phyloP scores from a whole-genome alignment of 2,329 filamentous ascomycete species.

The Beauveria sp. region DNA sequence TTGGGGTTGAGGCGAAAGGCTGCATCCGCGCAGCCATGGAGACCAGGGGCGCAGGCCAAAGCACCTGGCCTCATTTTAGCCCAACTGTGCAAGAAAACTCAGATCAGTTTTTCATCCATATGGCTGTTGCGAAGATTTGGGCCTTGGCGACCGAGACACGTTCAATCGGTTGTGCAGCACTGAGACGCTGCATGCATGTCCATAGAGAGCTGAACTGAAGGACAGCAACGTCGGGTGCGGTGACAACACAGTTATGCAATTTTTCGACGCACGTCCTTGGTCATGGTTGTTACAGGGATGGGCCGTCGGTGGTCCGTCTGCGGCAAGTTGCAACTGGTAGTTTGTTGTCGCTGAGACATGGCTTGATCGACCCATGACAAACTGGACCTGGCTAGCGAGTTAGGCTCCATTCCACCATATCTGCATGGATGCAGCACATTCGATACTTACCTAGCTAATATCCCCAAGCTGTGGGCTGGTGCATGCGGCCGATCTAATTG shows the following conservation, averaged over 20 bases:
- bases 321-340: neutral
- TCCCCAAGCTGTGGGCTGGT: neutral
- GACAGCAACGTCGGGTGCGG: neutral
- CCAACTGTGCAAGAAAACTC: neutral
- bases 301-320: neutral
- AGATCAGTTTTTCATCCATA: neutral
- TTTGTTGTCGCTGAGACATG: conserved; percentile 7
- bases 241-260: conserved; percentile 2
- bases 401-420: neutral
- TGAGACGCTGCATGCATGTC: neutral
- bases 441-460: neutral
- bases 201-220: neutral
- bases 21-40: neutral
- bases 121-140: neutral
- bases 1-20: neutral
- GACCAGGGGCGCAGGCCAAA: conserved; percentile 1
- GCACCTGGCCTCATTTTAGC: conserved; percentile 5
- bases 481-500: neutral
- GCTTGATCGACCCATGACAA: conserved; percentile 3
- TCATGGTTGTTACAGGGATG: conserved; percentile 8
- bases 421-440: neutral
- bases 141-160: neutral
- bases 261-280: conserved; percentile 7
- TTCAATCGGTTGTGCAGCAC: neutral
- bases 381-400: conserved; percentile 10